Evolutionary conservation across 768 basidiomycete genomes (phyloP).

Genomic region (Dacryopinax primogenitus): DNA sequence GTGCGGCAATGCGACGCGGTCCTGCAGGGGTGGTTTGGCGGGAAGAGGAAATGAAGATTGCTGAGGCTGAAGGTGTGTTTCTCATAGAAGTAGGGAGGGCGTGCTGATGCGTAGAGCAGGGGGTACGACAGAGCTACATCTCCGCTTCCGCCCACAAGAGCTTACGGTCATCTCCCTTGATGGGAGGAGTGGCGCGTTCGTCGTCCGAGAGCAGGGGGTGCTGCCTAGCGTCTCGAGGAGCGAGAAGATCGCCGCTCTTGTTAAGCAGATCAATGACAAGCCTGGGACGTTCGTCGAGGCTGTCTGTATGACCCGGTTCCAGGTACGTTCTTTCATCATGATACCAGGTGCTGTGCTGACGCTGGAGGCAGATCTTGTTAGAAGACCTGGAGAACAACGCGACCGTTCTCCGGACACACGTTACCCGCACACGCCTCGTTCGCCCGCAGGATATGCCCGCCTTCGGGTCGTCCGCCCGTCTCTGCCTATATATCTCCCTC

Average conservation of each 20-base stretch:
- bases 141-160: constrained; percentile 65
- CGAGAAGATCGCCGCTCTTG: constrained; percentile 45
- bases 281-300: constrained; percentile 47
- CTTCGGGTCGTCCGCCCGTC: constrained; percentile 50
- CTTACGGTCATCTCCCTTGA: constrained; percentile 67
- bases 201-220: constrained; percentile 68
- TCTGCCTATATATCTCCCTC: constrained; percentile 62
- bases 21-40: constrained; percentile 19
- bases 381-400: constrained; percentile 77
- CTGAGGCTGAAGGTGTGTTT: constrained; percentile 38
- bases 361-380: constrained; percentile 55
- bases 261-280: constrained; percentile 55
- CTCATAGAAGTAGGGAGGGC: not conserved
- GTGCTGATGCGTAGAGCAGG: constrained; percentile 27
- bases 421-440: not conserved
- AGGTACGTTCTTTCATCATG: constrained; percentile 39
- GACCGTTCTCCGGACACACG: constrained; percentile 26
- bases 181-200: constrained; percentile 62
- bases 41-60: constrained; percentile 11
- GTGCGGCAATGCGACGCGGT: not conserved
- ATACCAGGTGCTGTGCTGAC: constrained; percentile 5
- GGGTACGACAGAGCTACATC: constrained; percentile 44
- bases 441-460: constrained; percentile 42
- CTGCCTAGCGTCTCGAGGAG: constrained; percentile 61
- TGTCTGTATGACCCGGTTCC: constrained; percentile 46